Percentiles rank a stretch among this genome's conserved stretches.
These are phyloP conservation scores for Dryadomyces sulphureus DNA, from an alignment of 2,329 filamentous ascomycete genomes.

Conservation along the genomic window DNA sequence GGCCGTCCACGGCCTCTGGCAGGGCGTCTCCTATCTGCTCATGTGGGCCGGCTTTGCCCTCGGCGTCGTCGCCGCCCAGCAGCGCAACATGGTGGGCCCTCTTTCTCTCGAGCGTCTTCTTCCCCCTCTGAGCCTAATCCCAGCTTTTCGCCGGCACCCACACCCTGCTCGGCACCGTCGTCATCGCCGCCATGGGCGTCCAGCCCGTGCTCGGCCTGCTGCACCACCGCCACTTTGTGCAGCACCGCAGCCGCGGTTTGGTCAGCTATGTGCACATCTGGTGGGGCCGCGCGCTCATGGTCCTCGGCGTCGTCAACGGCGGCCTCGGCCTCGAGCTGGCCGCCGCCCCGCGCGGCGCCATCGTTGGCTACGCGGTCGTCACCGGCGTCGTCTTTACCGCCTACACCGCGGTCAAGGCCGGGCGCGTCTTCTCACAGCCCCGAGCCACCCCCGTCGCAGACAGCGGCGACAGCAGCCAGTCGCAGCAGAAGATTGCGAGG, in stretches of 20 bases:
- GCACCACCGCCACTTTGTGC: slow-evolving; percentile 40
- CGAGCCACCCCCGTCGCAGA: neutral
- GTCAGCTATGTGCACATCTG: slow-evolving; percentile 46
- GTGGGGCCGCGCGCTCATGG: slow-evolving; percentile 43
- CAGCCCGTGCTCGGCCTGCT: slow-evolving; percentile 43
- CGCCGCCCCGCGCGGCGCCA: slow-evolving; percentile 21
- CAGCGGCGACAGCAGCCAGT: too few relatives aligned
- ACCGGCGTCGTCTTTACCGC: slow-evolving; percentile 30
- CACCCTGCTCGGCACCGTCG: slow-evolving; percentile 38
- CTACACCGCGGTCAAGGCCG: slow-evolving; percentile 25
- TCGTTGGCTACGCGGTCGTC: slow-evolving; percentile 41
- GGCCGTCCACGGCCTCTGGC: slow-evolving; percentile 41
- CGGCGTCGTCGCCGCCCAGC: slow-evolving; percentile 32
- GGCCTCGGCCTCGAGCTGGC: slow-evolving; percentile 43
- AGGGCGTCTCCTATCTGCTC: slow-evolving; percentile 35
- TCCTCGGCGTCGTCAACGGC: slow-evolving; percentile 47
- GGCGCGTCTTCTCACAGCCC: neutral
- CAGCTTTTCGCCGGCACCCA: slow-evolving; percentile 36
- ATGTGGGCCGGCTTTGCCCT: slow-evolving; percentile 48
- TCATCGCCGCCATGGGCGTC: slow-evolving; percentile 37
- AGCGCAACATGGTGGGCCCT: slow-evolving; percentile 26
- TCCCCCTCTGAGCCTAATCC: neutral
- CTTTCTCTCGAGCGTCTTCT: neutral
- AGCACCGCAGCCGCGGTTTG: slow-evolving; percentile 28
- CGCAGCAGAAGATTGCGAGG: too few relatives aligned